Conservation (phyloP, 148 eudicot species). For the Beta vulgaris region DNA sequence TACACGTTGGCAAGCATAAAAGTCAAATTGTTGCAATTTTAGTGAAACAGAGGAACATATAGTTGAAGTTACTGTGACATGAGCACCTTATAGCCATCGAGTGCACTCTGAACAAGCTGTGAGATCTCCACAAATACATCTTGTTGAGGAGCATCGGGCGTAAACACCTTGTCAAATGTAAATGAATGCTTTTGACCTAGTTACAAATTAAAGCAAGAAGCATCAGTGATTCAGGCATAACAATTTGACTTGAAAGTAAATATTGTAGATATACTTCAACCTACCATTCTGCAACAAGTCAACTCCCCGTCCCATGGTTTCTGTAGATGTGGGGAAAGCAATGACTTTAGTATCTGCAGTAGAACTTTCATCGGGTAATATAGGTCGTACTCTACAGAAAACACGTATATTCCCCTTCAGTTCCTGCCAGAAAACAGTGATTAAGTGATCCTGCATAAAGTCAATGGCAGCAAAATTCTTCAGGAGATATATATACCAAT, state of each 20-base stretch:
- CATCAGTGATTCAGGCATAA: constrained; percentile 1
- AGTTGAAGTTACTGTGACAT: background rate
- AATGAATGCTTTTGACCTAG: constrained; percentile 88
- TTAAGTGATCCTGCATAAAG: constrained; percentile 8
- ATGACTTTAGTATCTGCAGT: constrained; percentile 56
- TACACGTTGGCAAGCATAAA: no score
- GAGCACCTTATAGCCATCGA: constrained; percentile 95
- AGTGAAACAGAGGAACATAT: background rate
- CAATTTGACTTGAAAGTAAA: constrained; percentile 1
- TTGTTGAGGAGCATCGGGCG: constrained; percentile 78
- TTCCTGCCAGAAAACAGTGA: constrained; percentile 47
- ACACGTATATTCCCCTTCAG: constrained; percentile 97
- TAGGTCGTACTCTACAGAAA: constrained; percentile 91
- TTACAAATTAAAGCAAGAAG: constrained; percentile 6
- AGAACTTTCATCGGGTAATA: constrained; percentile 64
- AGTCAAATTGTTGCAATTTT: background rate
- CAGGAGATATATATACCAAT: constrained; percentile 46
- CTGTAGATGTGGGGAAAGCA: constrained; percentile 64
- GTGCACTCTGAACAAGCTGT: constrained; percentile 99
- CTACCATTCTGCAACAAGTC: constrained; percentile 87
- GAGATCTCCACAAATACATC: constrained; percentile 97
- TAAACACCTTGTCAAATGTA: constrained; percentile 79
- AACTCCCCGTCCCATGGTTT: constrained; percentile 76
- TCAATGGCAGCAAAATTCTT: constrained; percentile 1
- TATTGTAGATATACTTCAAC: background rate